Evolutionary conservation across 2,329 filamentous ascomycete genomes (phyloP), one percentile per base, ranked within the genome.

Genomic region (Sporothrix brunneoviolacea): DNA sequence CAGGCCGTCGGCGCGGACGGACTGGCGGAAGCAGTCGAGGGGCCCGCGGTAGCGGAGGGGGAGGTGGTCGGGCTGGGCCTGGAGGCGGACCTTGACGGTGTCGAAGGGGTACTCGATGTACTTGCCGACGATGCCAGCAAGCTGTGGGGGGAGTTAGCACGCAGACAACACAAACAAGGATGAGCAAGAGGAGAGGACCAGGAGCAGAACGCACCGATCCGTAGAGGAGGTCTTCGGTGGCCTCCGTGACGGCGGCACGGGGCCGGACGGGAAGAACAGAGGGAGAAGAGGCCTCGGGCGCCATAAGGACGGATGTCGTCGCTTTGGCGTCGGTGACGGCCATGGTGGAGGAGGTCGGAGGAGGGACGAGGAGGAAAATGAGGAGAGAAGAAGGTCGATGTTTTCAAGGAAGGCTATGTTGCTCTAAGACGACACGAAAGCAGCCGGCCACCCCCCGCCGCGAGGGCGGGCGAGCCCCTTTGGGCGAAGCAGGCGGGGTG

Each of bases 71-170:
- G 90, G 88, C 67, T 97, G 91, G n/a, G 91, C 93, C 67, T 98
- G 93, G 10, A 98, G 80, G 36, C 93, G 87, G 54, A 98, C 93
- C 71, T 98, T 98, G 67, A 98, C 84, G 0, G 93, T 98, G 70
- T 98, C 93, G 70, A 98, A 98, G 21, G 93, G 93, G 66, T 96
- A 98, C 67, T 98, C 93, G 64, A 98, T 91, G 66, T 91, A 88
- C 73, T 97, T 98, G 55, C 91, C 91, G 32, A 88, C 83, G 53
- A 94, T 81, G 54, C 93, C 93, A 50, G 91, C 91, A 53, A 80
- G 68, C 86, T 90, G 2, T 8, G 18, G 10, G n/a, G 32, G 51
- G 60, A 19, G 45, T 51, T 42, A 51, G 54, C 5, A 19, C n/a
- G 7, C 15, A 9, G 3, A 39, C n/a, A 27, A 44, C 10, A 42